Base-by-base conservation (phyloP, 192 early-diverging fungal species). In the Jimgerdemannia lactiflua region DNA sequence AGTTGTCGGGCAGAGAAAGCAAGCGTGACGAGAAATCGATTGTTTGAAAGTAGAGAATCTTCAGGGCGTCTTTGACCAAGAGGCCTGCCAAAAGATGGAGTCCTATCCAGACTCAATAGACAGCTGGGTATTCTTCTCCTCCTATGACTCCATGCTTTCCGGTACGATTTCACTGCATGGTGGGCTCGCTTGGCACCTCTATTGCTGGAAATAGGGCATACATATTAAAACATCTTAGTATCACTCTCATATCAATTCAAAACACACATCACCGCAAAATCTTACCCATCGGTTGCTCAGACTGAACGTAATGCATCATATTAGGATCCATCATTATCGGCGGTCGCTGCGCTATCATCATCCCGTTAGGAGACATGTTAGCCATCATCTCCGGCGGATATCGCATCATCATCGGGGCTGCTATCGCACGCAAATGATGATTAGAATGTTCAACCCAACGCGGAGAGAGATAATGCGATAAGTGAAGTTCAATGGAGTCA, bases 361-460 rank as follows among this genome's bases (percentile, higher is more conserved):
- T 80, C 9, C 78, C 74, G 29, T 82, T 83, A 4, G 77, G 79
- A 2, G 74, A 76, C 71, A 83, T 82, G 39, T 79, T 80, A 17
- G 80, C 79, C 76, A 89, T 81, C 64, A 86, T 85, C 18, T 86
- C 85, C 6, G 84, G 84, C 75, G 85, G 85, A 73, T 87, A 87
- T 6, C 86, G 80, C 84, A 89, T 89, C 82, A 89, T 87, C 67
- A 85, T 81, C 9, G 80, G 85, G n/a, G 77, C 75, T 11, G 79
- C 86, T 64, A 19, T 19, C n/a, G n/a, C n/a, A 49, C 68, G 3
- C 14, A 20, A 75, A 63, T 44, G 43, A 64, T 78, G 67, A 4
- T 17, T 4, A 9, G 3, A 39, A 43, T 65, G 42, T 42, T 39
- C 8, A 19, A 69, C 64, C 39, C 19, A 43, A 19, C 44, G 41